A percentile compares a stretch with the other conserved stretches of the same genome.
phyloP scores from a whole-genome alignment of 192 early-diverging fungal species.

The Backusella liffmaniae region DNA sequence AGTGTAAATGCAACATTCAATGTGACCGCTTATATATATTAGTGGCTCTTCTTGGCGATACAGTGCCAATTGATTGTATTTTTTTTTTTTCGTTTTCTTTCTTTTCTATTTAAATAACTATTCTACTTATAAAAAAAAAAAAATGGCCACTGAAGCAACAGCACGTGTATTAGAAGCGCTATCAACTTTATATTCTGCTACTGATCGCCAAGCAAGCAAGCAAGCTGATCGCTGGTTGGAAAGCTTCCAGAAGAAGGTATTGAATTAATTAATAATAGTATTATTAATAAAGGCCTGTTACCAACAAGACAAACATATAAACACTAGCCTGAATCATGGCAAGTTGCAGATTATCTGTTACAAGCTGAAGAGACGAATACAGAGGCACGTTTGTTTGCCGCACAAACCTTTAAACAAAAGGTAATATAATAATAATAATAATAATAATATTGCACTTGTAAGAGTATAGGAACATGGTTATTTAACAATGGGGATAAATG shows the following conservation, averaged over 20 bases:
- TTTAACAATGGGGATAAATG: neutral
- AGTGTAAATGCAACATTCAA: neutral
- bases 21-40: neutral
- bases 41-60: too few species aligned
- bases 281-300: neutral
- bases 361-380: conserved; percentile 48
- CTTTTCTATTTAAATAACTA: neutral
- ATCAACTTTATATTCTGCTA: conserved; percentile 45
- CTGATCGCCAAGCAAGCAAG: conserved; percentile 39
- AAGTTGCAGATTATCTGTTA: conserved; percentile 72
- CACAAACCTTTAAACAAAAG: conserved; percentile 92
- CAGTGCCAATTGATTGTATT: neutral
- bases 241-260: conserved; percentile 84
- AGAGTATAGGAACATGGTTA: neutral
- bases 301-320: neutral
- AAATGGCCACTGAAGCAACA: conserved; percentile 27
- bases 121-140: neutral
- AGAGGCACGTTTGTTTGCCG: conserved; percentile 82
- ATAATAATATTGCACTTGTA: neutral
- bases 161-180: conserved; percentile 43
- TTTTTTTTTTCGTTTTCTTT: neutral
- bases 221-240: conserved; percentile 80
- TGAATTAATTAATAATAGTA: neutral
- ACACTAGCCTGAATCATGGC: conserved; percentile 78
- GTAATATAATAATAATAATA: conserved; percentile 28